Conservation (phyloP, 2,329 filamentous ascomycete species). For the Colletotrichum gloeosporioides region DNA sequence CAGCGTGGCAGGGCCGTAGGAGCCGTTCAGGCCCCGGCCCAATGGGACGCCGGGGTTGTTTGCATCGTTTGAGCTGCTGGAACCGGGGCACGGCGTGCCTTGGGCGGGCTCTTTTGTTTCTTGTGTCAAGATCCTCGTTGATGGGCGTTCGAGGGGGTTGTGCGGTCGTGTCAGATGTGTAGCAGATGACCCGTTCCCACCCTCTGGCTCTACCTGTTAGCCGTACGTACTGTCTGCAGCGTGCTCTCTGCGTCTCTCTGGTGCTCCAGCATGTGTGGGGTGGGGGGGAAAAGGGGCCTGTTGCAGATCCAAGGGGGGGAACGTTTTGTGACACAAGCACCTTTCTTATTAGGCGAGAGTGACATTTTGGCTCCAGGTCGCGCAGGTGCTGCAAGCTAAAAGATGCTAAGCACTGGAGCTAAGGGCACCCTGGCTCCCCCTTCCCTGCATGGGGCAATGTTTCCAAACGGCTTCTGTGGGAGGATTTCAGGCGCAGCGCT, state of each 20-base stretch:
- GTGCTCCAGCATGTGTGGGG: neutral
- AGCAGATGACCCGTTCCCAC: neutral
- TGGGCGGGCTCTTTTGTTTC: conserved; percentile 3
- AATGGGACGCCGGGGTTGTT: conserved; percentile 1
- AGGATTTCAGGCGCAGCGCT: neutral
- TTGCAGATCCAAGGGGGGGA: neutral
- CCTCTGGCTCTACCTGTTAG: neutral
- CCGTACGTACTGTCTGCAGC: neutral
- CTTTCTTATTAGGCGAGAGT: neutral
- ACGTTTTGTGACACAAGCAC: neutral
- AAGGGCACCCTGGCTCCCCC: neutral
- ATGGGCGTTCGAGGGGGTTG: conserved; percentile 1
- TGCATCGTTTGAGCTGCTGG: conserved; percentile 1
- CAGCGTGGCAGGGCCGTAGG: neutral
- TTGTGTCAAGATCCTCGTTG: conserved; percentile 6
- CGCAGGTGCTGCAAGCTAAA: neutral
- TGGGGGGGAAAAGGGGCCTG: neutral
- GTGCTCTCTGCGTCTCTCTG: neutral
- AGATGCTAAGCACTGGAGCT: neutral
- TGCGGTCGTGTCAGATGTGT: conserved; percentile 23
- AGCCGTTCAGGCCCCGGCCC: neutral
- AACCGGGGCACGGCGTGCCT: neutral
- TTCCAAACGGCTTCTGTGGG: conserved; percentile 10
- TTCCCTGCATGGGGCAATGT: conserved; percentile 8
- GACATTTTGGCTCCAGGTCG: neutral